Conservation (phyloP, 257 asterid genomes). For the Solanum stenotomum region DNA sequence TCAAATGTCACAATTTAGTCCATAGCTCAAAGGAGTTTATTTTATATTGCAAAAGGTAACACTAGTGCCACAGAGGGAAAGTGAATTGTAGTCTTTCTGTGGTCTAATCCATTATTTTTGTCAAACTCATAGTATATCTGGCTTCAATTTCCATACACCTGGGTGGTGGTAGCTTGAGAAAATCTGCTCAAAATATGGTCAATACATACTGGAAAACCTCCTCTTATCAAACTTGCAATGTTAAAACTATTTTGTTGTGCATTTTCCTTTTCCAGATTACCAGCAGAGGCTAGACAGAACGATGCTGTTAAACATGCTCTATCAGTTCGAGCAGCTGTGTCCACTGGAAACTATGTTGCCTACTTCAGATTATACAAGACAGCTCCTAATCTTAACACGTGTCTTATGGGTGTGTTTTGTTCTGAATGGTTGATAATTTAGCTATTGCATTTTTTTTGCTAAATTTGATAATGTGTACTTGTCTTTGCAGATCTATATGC, state of each 20-base stretch:
- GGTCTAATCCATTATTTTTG: background rate
- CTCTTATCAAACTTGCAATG: background rate
- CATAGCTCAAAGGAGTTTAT: background rate
- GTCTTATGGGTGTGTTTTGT: constrained; percentile 64
- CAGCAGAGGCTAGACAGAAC: constrained; percentile 56
- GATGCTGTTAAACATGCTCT: constrained; percentile 82
- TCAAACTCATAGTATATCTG: background rate
- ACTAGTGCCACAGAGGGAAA: background rate
- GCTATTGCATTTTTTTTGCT: background rate
- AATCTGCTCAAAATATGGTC: background rate
- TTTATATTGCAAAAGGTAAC: background rate
- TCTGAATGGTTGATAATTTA: background rate
- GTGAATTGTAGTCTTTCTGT: background rate
- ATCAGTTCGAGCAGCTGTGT: constrained; percentile 86
- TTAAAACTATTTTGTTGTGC: background rate
- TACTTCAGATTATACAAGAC: constrained; percentile 79
- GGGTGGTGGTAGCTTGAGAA: background rate
- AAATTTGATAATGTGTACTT: background rate
- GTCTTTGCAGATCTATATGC: constrained; percentile 72
- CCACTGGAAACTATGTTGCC: constrained; percentile 79
- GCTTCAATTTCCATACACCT: background rate
- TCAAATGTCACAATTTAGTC: background rate
- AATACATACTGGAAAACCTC: background rate
- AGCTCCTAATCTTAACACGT: constrained; percentile 77
- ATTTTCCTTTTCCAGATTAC: constrained; percentile 43